Evolutionary conservation across 306 rosid species (phyloP).

Genomic region (Gastrolobium bilobum): DNA sequence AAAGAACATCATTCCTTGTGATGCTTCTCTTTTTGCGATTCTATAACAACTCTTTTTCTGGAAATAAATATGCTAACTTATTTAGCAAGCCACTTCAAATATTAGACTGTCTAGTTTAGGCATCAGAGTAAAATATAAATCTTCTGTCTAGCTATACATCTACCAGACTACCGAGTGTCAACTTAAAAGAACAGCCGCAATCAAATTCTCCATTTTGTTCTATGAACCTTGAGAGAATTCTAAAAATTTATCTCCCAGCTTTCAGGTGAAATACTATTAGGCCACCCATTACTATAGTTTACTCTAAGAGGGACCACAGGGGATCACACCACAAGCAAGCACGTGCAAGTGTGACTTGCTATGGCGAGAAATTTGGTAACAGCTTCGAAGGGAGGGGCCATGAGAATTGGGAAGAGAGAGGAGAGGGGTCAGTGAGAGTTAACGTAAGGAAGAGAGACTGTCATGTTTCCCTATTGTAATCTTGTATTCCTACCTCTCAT

Average conservation of each 20-base stretch:
- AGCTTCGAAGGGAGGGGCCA: no score
- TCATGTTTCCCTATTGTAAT: no score
- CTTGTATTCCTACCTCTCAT: no score
- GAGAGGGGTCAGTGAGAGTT: no score
- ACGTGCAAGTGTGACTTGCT: no score
- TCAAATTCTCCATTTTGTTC: not conserved
- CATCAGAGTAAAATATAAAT: not conserved
- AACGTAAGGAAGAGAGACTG: no score
- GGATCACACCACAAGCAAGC: no score
- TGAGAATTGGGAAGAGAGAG: no score
- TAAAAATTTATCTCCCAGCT: not conserved
- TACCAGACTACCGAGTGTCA: not conserved
- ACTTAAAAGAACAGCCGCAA: not conserved
- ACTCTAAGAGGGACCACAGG: no score
- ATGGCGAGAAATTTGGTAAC: no score
- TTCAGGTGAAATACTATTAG: conserved; percentile 14
- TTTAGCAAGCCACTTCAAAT: conserved; percentile 11
- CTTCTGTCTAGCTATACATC: not conserved
- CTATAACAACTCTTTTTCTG: not conserved
- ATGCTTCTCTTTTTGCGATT: conserved; percentile 2
- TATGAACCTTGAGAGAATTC: conserved; percentile 1
- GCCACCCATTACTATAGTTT: no score
- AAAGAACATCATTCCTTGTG: not conserved
- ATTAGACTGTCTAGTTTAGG: not conserved
- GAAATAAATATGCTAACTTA: not conserved